These are phyloP conservation scores for Spathaspora passalidarum DNA, from an alignment of 805 yeast genomes.

Conservation along the genomic window DNA sequence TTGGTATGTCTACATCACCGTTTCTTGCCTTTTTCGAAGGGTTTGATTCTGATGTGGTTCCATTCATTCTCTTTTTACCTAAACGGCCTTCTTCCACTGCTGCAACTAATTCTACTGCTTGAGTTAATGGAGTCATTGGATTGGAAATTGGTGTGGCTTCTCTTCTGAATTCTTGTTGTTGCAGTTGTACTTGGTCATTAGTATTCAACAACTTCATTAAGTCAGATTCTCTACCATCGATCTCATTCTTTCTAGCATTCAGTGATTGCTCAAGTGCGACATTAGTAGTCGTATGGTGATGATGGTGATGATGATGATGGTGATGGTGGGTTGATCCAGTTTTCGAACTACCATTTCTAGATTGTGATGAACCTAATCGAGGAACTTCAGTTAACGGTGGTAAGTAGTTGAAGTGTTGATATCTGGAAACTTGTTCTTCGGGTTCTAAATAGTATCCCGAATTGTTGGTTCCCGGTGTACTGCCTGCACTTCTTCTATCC, in stretches of 20 bases:
- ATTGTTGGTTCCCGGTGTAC: constrained; percentile 1
- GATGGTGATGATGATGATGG: constrained; percentile 29
- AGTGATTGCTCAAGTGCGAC: constrained; percentile 1
- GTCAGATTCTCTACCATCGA: constrained; percentile 36
- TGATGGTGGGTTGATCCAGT: constrained; percentile 5
- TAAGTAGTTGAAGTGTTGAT: constrained; percentile 69
- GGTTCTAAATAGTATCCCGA: constrained; percentile 31
- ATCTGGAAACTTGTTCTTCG: constrained; percentile 54
- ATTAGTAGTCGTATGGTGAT: constrained; percentile 17
- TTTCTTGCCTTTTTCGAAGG: constrained; percentile 8
- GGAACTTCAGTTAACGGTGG: constrained; percentile 74
- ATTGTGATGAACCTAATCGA: constrained; percentile 56
- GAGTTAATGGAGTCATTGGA: constrained; percentile 37
- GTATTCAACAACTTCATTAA: constrained; percentile 44
- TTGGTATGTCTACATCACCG: constrained; percentile 8
- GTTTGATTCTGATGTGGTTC: not conserved
- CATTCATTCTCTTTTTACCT: constrained; percentile 2
- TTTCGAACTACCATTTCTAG: constrained; percentile 24
- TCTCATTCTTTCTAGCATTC: constrained; percentile 1
- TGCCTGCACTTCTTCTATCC: not conserved
- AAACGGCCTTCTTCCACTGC: constrained; percentile 24
- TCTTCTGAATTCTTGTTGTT: constrained; percentile 1
- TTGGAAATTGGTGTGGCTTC: constrained; percentile 9
- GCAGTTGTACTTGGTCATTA: constrained; percentile 8
- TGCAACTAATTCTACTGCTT: constrained; percentile 38